These are phyloP conservation scores for Cardiospermum halicacabum DNA, from an alignment of 345 rosid genomes.

Conservation along the genomic window DNA sequence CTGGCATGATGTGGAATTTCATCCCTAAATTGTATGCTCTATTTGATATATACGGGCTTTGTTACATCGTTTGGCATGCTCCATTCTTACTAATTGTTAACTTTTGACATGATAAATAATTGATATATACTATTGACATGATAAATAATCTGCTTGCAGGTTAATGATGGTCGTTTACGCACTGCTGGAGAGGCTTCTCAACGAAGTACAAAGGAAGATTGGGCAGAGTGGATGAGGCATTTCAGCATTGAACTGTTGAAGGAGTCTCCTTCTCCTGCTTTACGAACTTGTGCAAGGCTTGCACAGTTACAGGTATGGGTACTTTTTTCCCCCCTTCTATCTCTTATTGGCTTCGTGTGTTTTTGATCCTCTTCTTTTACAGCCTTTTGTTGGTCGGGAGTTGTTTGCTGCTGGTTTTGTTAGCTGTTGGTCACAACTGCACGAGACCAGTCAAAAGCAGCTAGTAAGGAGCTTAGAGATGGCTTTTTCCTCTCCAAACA, in stretches of 20 bases:
- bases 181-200: conserved; percentile 99
- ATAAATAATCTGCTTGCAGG: conserved; percentile 34
- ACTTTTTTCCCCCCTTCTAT: conserved; percentile 7
- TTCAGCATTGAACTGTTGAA: conserved; percentile 95
- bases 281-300: conserved; percentile 93
- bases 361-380: conserved; percentile 35
- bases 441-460: conserved; percentile 83
- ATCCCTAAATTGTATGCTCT: too few species aligned
- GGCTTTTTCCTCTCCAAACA: conserved; percentile 98
- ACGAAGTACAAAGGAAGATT: conserved; percentile 97
- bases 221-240: conserved; percentile 99
- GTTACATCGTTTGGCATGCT: not conserved
- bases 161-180: conserved; percentile 81
- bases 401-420: conserved; percentile 99
- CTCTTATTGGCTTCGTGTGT: conserved; percentile 14
- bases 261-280: conserved; percentile 98
- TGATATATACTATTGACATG: not conserved
- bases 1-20: too few species aligned
- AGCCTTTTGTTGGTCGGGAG: conserved; percentile 98
- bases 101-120: too few species aligned
- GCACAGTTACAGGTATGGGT: conserved; percentile 86
- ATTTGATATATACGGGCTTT: not conserved
- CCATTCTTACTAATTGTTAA: not conserved
- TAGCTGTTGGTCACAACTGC: conserved; percentile 96
- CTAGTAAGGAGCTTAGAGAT: conserved; percentile 91